Base-by-base conservation (phyloP, 2,329 filamentous ascomycete genomes). In the Xylogone sp. region DNA sequence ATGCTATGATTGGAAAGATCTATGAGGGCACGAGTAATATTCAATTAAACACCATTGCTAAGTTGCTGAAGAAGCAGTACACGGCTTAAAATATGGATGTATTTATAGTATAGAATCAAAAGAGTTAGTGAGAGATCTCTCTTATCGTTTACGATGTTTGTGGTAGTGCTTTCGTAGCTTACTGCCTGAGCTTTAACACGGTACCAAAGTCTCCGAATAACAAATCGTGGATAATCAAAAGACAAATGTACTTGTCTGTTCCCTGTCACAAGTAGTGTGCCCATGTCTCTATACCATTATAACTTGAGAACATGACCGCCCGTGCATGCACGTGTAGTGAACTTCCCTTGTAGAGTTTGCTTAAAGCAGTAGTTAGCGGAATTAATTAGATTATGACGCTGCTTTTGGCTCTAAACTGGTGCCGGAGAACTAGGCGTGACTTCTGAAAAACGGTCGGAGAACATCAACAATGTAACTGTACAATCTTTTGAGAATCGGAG, bases 1-100 rank as follows among this genome's bases (percentile, higher is more conserved):
- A 99, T 70, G 94, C 88, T 79, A 99, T 97, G 86, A 99, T 99
- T 65, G 94, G 94, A 9, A 91, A 91, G 58, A 97, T 97, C 62
- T 97, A 97, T 69, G 93, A 97, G 76, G 94, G 94, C 27, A 92
- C 88, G 50, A 90, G 86, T 72, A 87, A 87, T 67, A 87, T 87
- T 52, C 83, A 87, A 79, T 65, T 88, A 62, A 80, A 79, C 62
- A 89, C 86, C 3, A 88, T 89, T 69, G 84, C 83, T 24, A 87
- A 85, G 74, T 64, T 84, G 58, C 66, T 88, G 67, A 86, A 88
- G 72, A 84, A 82, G 72, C 73, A 83, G 65, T 89, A 88, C 65
- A 86, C 83, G 20, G 72, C 71, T 56, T 86, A 71, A 59, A 56
- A 27, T 27, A n/a, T n/a, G 22, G 39, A 39, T 39, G 34, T 13